phyloP scores from a whole-genome alignment of 2,329 filamentous ascomycete species.

The Trichoderma sp. region DNA sequence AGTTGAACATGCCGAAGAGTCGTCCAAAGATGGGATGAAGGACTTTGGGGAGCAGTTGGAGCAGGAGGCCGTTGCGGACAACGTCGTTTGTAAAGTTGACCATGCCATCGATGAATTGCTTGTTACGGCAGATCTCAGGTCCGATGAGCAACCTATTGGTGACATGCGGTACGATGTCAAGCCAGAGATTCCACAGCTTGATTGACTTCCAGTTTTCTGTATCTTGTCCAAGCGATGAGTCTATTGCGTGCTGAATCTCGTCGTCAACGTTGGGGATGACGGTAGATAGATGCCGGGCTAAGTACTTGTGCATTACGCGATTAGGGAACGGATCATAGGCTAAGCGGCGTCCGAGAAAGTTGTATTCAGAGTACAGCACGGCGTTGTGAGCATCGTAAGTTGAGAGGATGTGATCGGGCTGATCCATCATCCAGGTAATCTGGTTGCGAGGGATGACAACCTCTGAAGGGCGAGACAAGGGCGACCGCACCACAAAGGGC shows the following conservation, averaged over 20 bases:
- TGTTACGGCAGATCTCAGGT: conserved; percentile 38
- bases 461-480: conserved; percentile 40
- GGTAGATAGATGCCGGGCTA: conserved; percentile 39
- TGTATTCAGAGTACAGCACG: conserved; percentile 39
- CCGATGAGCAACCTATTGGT: conserved; percentile 46
- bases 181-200: conserved; percentile 45
- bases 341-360: conserved; percentile 40
- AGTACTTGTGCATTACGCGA: conserved; percentile 43
- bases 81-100: conserved; percentile 50
- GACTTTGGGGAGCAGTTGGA: conserved; percentile 45
- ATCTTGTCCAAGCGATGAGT: conserved; percentile 35
- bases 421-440: conserved; percentile 45
- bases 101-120: conserved; percentile 45
- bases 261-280: conserved; percentile 42
- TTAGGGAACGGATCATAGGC: conserved; percentile 39
- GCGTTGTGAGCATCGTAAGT: conserved; percentile 40
- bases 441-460: conserved; percentile 44
- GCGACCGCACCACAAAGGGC: conserved; percentile 42
- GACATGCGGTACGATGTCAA: conserved; percentile 41
- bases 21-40: conserved; percentile 49
- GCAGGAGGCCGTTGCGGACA: conserved; percentile 42
- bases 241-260: conserved; percentile 38
- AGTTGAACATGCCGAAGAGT: conserved; percentile 44
- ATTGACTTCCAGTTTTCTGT: conserved; percentile 37
- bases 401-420: conserved; percentile 44